Percentiles rank a stretch among this genome's conserved stretches.
Evolutionary conservation across 805 yeast genomes (phyloP).

Genomic region (Cyberlindnera japonica): DNA sequence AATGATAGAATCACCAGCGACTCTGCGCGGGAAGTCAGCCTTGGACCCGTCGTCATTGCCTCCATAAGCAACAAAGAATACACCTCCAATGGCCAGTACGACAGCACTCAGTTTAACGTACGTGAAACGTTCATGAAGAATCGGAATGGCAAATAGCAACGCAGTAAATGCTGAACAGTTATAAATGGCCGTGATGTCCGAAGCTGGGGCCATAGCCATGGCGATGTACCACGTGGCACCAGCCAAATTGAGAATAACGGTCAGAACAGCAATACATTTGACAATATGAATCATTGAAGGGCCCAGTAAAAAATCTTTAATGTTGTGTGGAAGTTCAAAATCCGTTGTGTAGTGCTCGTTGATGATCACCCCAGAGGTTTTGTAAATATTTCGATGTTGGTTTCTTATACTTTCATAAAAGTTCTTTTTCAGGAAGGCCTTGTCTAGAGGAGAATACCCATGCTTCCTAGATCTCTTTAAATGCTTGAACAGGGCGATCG

Average conservation of each 20-base stretch:
- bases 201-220: constrained; percentile 73
- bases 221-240: constrained; percentile 86
- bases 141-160: constrained; percentile 74
- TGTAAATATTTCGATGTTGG: constrained; percentile 40
- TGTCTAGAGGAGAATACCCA: constrained; percentile 13
- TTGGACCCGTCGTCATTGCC: constrained; percentile 31
- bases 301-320: constrained; percentile 13
- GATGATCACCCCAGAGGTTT: constrained; percentile 28
- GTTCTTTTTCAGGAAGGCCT: constrained; percentile 20
- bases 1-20: constrained; percentile 68
- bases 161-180: constrained; percentile 90
- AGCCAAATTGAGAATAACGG: constrained; percentile 63
- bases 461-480: constrained; percentile 25
- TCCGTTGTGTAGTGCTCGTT: constrained; percentile 15
- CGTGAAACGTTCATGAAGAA: constrained; percentile 62
- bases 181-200: constrained; percentile 87
- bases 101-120: constrained; percentile 66
- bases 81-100: constrained; percentile 67
- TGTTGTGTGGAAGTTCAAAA: constrained; percentile 15
- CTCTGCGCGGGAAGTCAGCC: constrained; percentile 50
- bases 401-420: constrained; percentile 36
- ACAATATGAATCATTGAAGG: constrained; percentile 37
- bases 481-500: constrained; percentile 46
- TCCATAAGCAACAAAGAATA: constrained; percentile 71
- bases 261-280: constrained; percentile 40